Evolutionary conservation across 257 asterid genomes (phyloP).

Genomic region (Paraleonurus japonicus): DNA sequence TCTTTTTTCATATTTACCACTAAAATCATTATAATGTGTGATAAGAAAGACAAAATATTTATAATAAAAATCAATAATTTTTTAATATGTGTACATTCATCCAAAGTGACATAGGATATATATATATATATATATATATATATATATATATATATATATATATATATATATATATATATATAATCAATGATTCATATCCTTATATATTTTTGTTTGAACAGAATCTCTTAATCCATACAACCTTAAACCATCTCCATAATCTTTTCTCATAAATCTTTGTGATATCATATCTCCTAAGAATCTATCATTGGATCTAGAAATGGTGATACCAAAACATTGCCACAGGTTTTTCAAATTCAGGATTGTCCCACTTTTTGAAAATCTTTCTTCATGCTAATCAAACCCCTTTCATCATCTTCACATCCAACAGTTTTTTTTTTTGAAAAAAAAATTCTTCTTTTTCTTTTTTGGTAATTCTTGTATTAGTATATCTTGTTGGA

Average conservation of each 20-base stretch:
- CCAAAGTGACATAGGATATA: too few relatives aligned
- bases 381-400: too few relatives aligned
- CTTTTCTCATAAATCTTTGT: background rate
- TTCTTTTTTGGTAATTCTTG: background rate
- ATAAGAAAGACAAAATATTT: too few relatives aligned
- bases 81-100: too few relatives aligned
- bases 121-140: too few relatives aligned
- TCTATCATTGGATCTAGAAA: constrained; percentile 30
- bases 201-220: background rate
- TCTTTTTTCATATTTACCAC: too few relatives aligned
- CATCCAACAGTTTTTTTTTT: too few relatives aligned
- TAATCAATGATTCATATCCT: background rate
- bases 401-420: too few relatives aligned
- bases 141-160: too few relatives aligned
- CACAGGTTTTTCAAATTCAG: constrained; percentile 78
- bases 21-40: too few relatives aligned
- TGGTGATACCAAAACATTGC: constrained; percentile 48
- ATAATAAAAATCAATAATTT: too few relatives aligned
- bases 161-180: background rate
- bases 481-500: background rate
- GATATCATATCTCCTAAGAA: background rate
- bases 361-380: background rate
- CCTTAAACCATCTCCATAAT: background rate
- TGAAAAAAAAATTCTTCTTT: too few relatives aligned
- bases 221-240: background rate